A percentile compares a stretch with the other conserved stretches of the same genome.
These are phyloP conservation scores for Entamoeba moshkovskii DNA, from an alignment of 208 protist genomes.

Conservation along the genomic window DNA sequence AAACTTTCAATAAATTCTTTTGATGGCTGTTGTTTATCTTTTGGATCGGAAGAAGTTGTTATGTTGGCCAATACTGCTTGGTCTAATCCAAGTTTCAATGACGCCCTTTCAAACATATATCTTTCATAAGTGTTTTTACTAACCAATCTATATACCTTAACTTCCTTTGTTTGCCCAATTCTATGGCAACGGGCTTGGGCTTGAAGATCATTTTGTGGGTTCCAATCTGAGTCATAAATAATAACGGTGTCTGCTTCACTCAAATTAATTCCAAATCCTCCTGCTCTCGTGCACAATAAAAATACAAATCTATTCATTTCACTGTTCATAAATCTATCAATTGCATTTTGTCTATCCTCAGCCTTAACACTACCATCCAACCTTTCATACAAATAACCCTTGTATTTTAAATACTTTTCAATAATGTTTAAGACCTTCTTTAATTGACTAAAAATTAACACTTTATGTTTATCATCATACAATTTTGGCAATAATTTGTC, in stretches of 20 bases:
- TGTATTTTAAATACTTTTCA: slow-evolving; percentile 69
- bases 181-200: slow-evolving; percentile 64
- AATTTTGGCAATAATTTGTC: not conserved
- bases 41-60: not conserved
- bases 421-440: slow-evolving; percentile 82
- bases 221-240: slow-evolving; percentile 96
- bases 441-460: slow-evolving; percentile 95
- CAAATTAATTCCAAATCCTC: slow-evolving; percentile 88
- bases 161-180: slow-evolving; percentile 24
- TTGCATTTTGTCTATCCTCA: not conserved
- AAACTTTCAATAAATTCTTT: not conserved
- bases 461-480: slow-evolving; percentile 50
- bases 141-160: not conserved
- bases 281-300: slow-evolving; percentile 81
- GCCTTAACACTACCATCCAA: slow-evolving; percentile 24
- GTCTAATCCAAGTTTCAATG: not conserved
- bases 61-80: not conserved
- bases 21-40: not conserved
- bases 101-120: not conserved
- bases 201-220: slow-evolving; percentile 61
- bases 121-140: not conserved
- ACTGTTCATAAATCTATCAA: slow-evolving; percentile 25
- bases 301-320: slow-evolving; percentile 74
- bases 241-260: slow-evolving; percentile 93
- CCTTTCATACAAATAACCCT: not conserved